Base-by-base conservation (phyloP, 306 rosid genomes). In the Trifolium fragiferum region DNA sequence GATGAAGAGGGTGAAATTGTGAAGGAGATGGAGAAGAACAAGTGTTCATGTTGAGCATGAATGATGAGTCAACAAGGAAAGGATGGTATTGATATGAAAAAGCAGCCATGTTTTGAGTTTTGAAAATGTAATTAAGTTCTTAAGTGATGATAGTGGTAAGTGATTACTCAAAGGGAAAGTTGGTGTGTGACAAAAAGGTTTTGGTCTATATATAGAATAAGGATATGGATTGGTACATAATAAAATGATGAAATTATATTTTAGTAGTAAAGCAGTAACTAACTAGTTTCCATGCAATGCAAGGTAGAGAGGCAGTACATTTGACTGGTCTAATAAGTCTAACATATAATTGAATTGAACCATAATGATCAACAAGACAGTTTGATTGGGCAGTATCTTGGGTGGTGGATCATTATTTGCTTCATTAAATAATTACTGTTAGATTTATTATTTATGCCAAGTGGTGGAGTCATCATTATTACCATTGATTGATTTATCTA, bases 41-140 rank as follows among this genome's bases (percentile, higher is more conserved):
- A 30, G 80, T 41, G 83, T 79, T 60, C 32, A 54, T 57, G 51
- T 37, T 81, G 71, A 84, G 70, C 58, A 84, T 80, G 68, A 81
- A 76, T 79, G 84, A 10, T 4, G 90, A 76, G 73, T 89, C 90
- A 75, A 80, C 74, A 68, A 80, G 86, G 66, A 84, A 76, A 68
- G 87, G 82, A 19, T 81, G 87, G 75, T 80, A 78, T 19, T 83
- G 89, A 82, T 54, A 77, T 77, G 97, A 86, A 84, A 84, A 88
- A 78, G 96, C 86, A 68, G 90, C 97, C 97, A 92, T 78, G 1
- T 35, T 7, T 11, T 14, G 58, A 25, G 57, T 68, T 66, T 66
- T 23, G 73, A 63, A 49, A 75, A 72, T 81, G 75, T n/a, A 66
- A 59, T 60, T 14, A 60, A 32, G 40, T 79, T 72, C 27, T 59